These are phyloP conservation scores for Aspergillus carbonarius DNA, from an alignment of 2,329 filamentous ascomycete genomes.

Conservation along the genomic window DNA sequence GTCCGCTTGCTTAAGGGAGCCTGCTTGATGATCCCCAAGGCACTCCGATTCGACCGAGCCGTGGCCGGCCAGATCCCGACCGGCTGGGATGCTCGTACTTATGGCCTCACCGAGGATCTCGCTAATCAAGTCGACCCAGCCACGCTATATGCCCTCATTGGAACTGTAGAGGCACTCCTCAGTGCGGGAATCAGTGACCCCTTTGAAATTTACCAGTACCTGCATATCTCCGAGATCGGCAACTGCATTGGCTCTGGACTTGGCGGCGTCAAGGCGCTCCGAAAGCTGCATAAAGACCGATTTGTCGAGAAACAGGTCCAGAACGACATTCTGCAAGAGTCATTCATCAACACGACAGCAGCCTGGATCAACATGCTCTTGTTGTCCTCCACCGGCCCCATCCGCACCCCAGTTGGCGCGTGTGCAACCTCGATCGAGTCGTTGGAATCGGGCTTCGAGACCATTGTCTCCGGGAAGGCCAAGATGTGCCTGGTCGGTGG, in stretches of 20 bases:
- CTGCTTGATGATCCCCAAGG: constrained; percentile 55
- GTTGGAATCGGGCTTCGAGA: constrained; percentile 91
- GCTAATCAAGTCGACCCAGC: constrained; percentile 93
- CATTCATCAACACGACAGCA: constrained; percentile 98
- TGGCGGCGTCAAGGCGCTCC: constrained; percentile 81
- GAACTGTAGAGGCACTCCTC: constrained; percentile 81
- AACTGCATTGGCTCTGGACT: constrained; percentile 97
- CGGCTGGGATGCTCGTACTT: constrained; percentile 90
- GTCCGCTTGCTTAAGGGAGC: constrained; percentile 91
- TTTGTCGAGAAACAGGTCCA: constrained; percentile 92
- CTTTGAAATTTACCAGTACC: constrained; percentile 98
- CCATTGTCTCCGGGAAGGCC: constrained; percentile 93
- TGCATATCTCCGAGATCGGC: constrained; percentile 91
- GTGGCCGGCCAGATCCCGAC: constrained; percentile 93
- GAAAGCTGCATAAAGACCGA: constrained; percentile 93
- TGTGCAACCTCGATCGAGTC: constrained; percentile 95
- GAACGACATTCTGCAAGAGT: constrained; percentile 96
- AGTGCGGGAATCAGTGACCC: constrained; percentile 91
- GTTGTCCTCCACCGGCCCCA: constrained; percentile 87
- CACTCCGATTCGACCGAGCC: background rate
- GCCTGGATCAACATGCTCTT: constrained; percentile 99
- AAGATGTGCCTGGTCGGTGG: constrained; percentile 92
- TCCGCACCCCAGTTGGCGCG: constrained; percentile 94
- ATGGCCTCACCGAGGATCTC: constrained; percentile 92
- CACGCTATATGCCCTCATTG: constrained; percentile 89